Conservation (phyloP, 1,139 yeast genomes). For the Nematodospora anomalae region DNA sequence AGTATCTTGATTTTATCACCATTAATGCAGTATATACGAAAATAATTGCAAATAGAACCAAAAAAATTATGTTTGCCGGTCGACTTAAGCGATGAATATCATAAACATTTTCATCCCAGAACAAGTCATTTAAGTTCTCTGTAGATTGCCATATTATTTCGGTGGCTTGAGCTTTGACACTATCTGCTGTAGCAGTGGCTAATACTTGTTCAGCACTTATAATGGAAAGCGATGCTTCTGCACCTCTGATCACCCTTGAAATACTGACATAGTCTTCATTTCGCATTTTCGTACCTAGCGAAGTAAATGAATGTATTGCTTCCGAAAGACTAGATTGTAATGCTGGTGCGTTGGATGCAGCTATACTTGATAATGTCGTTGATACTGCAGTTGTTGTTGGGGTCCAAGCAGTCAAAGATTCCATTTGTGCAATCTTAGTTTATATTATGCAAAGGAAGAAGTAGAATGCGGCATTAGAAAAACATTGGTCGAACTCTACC, state of each 20-base stretch:
- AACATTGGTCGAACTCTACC: too few relatives aligned
- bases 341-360: conserved; percentile 21
- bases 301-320: conserved; percentile 17
- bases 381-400: conserved; percentile 13
- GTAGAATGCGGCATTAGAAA: too few relatives aligned
- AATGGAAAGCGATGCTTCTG: conserved; percentile 38
- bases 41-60: conserved; percentile 22
- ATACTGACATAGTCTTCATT: conserved; percentile 16
- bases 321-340: conserved; percentile 17
- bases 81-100: conserved; percentile 30
- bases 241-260: conserved; percentile 27
- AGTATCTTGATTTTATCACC: conserved; percentile 50
- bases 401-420: conserved; percentile 13
- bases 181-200: conserved; percentile 40
- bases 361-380: conserved; percentile 13
- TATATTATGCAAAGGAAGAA: too few relatives aligned
- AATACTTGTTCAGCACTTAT: conserved; percentile 30
- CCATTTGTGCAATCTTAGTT: background rate
- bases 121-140: conserved; percentile 24
- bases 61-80: conserved; percentile 27
- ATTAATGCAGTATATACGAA: conserved; percentile 24
- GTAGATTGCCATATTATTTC: conserved; percentile 34
- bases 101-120: conserved; percentile 28
- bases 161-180: conserved; percentile 29
- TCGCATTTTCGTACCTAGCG: conserved; percentile 16